phyloP scores from a whole-genome alignment of 2,329 filamentous ascomycete species.

The Alternaria postmessia region DNA sequence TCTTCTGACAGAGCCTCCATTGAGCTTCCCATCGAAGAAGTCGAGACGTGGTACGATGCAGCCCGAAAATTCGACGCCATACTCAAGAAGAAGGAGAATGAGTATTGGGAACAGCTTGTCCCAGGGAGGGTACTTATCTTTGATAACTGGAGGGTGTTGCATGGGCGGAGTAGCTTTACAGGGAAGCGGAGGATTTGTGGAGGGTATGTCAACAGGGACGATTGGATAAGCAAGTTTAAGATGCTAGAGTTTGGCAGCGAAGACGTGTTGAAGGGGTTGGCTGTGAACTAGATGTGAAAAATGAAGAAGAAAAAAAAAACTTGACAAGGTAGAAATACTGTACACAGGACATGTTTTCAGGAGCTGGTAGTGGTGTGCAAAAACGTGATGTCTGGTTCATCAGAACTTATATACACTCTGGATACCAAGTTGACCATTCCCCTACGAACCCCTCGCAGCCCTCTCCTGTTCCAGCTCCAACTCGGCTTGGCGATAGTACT shows the following conservation, averaged over 20 bases:
- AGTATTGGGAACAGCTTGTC: constrained; percentile 82
- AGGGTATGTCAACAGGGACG: constrained; percentile 65
- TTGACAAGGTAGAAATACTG: neutral
- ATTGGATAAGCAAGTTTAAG: constrained; percentile 39
- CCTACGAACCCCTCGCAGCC: constrained; percentile 3
- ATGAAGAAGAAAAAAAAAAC: neutral
- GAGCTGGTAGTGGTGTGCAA: constrained; percentile 27
- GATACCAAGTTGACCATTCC: constrained; percentile 19
- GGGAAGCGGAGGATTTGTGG: constrained; percentile 90
- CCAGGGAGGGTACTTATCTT: constrained; percentile 89
- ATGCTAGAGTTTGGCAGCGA: constrained; percentile 22
- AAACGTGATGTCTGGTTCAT: constrained; percentile 34
- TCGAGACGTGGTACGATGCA: constrained; percentile 78
- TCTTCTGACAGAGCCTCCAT: constrained; percentile 83
- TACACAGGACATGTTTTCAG: neutral
- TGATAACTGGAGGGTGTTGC: constrained; percentile 94
- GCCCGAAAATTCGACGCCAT: constrained; percentile 77
- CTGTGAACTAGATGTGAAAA: constrained; percentile 24
- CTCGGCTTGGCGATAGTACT: constrained; percentile 97
- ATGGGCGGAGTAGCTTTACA: constrained; percentile 83
- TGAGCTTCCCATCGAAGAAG: constrained; percentile 61
- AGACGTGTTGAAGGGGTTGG: constrained; percentile 25
- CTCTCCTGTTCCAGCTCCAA: constrained; percentile 85
- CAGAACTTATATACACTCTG: constrained; percentile 40
- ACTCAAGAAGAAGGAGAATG: constrained; percentile 68